phyloP scores from a whole-genome alignment of 2,329 filamentous ascomycete species.

The Exophiala lecanii-corni region DNA sequence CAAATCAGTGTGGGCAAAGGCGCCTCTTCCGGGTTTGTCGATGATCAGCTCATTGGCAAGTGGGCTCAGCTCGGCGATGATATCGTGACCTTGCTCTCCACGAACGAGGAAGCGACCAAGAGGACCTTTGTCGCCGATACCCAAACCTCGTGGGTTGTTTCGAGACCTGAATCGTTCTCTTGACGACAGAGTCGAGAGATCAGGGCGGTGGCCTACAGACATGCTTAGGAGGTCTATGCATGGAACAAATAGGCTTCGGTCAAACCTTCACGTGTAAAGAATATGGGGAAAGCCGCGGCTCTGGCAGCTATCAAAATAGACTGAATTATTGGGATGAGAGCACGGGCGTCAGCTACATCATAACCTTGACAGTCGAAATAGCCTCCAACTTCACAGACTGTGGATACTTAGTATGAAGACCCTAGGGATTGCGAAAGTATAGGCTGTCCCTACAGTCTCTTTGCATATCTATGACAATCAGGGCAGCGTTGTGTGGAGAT shows the following conservation, averaged over 20 bases:
- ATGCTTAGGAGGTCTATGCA: constrained; percentile 25
- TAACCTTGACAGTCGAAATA: constrained; percentile 44
- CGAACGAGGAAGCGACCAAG: constrained; percentile 56
- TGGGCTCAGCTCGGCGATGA: constrained; percentile 51
- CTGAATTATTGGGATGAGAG: constrained; percentile 39
- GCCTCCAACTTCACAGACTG: constrained; percentile 40
- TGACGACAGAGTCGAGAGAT: constrained; percentile 53
- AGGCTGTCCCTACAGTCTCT: no score
- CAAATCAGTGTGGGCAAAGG: constrained; percentile 52
- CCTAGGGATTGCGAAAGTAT: no score
- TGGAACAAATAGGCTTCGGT: constrained; percentile 31
- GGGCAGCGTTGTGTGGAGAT: constrained; percentile 41
- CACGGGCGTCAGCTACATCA: constrained; percentile 37
- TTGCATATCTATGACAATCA: constrained; percentile 47
- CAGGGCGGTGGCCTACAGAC: constrained; percentile 47
- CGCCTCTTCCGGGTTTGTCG: constrained; percentile 52
- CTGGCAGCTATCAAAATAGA: constrained; percentile 37
- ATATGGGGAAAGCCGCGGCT: constrained; percentile 37
- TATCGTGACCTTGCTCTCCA: constrained; percentile 55
- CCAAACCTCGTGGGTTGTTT: constrained; percentile 48
- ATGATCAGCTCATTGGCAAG: constrained; percentile 46
- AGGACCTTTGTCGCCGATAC: constrained; percentile 51
- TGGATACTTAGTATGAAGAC: no score
- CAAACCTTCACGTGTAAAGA: constrained; percentile 45
- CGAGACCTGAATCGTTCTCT: constrained; percentile 51